Base-by-base conservation (phyloP, 2,329 filamentous ascomycete species). In the Cladophialophora carrionii region DNA sequence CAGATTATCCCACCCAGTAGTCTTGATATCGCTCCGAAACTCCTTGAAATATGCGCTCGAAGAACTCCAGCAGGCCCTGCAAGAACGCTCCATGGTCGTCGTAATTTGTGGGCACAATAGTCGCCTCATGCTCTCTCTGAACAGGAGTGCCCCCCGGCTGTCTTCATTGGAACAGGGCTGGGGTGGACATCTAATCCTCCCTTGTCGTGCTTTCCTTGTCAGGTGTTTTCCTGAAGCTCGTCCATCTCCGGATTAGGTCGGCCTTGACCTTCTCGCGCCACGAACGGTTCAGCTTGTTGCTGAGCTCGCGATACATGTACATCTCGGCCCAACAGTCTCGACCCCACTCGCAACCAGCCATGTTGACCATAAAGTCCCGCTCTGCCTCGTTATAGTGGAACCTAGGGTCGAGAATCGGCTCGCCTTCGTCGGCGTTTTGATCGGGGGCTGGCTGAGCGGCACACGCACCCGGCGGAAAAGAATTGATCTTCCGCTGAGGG, bases 291-390 rank as follows among this genome's bases (percentile, higher is more conserved):
- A 97, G 84, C 78, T 88, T 88, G 77, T 96, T 94, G 81, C 92
- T 96, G 74, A 96, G 84, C 77, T 96, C 88, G 59, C 93, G 90
- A 80, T 92, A 99, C 76, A 90, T 89, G 80, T 96, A 96, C 88
- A 99, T 97, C 79, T 99, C 95, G 43, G 89, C 89, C 94, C 94
- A 98, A 77, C 95, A 99, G 79, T 99, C 94, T 57, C 95, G 87
- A 3, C 94, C 94, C 90, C 91, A 98, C 77, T 96, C 90, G 76
- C 95, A 99, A 3, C 95, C 95, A 5, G 95, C 95, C 94, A 99
- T 98, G 78, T 97, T 99, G 73, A 99, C 94, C 54, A 98, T 72
- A 74, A 99, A 97, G 77, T 99, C 95, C 31, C 91, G 87, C 65
- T 96, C 92, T 49, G 86, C 83, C 77, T 95, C 84, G 71, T 90